phyloP scores from a whole-genome alignment of 1,139 yeast genomes.

The Kurtzmaniella quercitrusa region DNA sequence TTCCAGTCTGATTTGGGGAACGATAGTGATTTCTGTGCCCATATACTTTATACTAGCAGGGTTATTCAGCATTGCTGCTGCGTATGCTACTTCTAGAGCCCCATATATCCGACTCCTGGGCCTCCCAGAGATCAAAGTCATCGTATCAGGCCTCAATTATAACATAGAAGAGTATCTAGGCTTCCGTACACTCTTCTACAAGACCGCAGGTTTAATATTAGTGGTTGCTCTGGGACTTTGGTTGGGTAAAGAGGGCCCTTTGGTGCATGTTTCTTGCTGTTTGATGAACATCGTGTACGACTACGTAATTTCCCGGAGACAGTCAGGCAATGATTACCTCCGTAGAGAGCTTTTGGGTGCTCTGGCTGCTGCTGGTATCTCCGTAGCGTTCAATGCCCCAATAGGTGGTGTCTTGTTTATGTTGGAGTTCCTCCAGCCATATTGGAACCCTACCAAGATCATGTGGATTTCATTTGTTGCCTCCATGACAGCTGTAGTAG shows the following conservation, averaged over 20 bases:
- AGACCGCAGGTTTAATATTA: conserved; percentile 52
- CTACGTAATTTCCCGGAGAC: conserved; percentile 26
- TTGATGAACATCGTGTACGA: conserved; percentile 33
- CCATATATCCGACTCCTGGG: conserved; percentile 59
- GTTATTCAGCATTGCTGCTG: conserved; percentile 23
- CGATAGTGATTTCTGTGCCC: conserved; percentile 32
- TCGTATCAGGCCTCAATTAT: conserved; percentile 57
- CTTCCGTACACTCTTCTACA: conserved; percentile 41
- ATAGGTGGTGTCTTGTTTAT: conserved; percentile 92
- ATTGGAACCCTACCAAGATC: conserved; percentile 55
- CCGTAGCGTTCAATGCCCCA: conserved; percentile 92
- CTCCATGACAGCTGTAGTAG: conserved; percentile 68
- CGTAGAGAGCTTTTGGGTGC: conserved; percentile 70
- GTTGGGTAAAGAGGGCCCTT: conserved; percentile 92
- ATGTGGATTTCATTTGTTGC: conserved; percentile 84
- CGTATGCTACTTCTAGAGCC: conserved; percentile 30
- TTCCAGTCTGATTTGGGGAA: conserved; percentile 14
- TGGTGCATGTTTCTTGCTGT: conserved; percentile 83
- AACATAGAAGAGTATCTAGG: conserved; percentile 42
- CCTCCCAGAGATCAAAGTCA: conserved; percentile 62
- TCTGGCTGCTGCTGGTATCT: conserved; percentile 89
- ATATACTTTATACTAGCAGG: conserved; percentile 30
- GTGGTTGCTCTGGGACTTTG: conserved; percentile 82
- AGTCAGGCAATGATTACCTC: conserved; percentile 45
- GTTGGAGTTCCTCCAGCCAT: conserved; percentile 66